Base-by-base conservation (phyloP, 331 rosid species). In the Telfairia occidentalis region DNA sequence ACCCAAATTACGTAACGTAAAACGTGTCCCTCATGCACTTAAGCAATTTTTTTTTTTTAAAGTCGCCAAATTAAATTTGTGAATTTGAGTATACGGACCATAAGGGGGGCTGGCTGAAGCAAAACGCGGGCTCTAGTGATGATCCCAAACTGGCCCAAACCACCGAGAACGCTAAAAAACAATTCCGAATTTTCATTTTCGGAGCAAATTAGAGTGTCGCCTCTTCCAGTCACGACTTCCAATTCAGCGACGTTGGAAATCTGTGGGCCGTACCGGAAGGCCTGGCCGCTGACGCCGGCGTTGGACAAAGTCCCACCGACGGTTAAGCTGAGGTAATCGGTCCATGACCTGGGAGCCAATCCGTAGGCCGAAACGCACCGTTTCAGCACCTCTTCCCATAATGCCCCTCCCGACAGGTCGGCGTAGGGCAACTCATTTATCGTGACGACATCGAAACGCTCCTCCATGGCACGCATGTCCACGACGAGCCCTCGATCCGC, bases 381-480 rank as follows among this genome's bases (percentile, higher is more conserved):
- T 77, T 78, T 77, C n/a, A 92, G 54, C 4, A 90, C 88, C 9
- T 92, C 90, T 83, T 90, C 98, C 98, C 98, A 92, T 83, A 92
- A 87, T 86, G 93, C 97, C 86, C 98, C 98, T 77, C 97, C 98
- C 0, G 96, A 81, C 64, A 92, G 96, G 77, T 90, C 97, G 15
- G 83, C 97, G 73, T 80, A 82, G 1, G 24, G 43, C 2, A 73
- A 26, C 4, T 79, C 89, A 5, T 83, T 64, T 5, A 76, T 18
- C 12, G 15, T 5, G 21, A 71, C 40, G 43, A 87, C 79, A 0
- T 71, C 71, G 67, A 85, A 74, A 13, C 55, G 76, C 37, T 82
- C 86, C 59, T 77, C 87, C 84, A 86, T 73, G 30, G 96, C 79
- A 8, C 90, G 90, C 97, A 90, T 90, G 88, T 92, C 96, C 28